phyloP scores from a whole-genome alignment of 2,329 filamentous ascomycete species.

The Colletotrichum shisoi region DNA sequence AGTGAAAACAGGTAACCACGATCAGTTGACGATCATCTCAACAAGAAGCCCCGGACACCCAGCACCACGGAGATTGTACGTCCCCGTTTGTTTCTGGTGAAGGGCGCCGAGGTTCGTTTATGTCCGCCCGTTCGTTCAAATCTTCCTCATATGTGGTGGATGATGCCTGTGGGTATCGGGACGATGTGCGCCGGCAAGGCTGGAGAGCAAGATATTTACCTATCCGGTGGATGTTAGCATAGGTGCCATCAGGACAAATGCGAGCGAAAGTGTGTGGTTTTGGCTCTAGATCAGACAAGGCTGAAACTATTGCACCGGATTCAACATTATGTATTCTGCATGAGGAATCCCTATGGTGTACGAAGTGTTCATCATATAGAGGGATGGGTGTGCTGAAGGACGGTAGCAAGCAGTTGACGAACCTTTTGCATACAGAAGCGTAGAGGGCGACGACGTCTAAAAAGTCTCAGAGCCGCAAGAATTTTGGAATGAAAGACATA shows the following conservation, averaged over 20 bases:
- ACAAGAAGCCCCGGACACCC: conserved; percentile 64
- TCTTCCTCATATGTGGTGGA: conserved; percentile 62
- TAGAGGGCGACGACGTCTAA: conserved; percentile 53
- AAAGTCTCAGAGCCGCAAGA: conserved; percentile 47
- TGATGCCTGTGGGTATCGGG: conserved; percentile 39
- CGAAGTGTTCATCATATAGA: conserved; percentile 67
- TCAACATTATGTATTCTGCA: conserved; percentile 72
- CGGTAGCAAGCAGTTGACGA: background rate
- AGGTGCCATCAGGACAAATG: conserved; percentile 37
- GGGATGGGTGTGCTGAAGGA: conserved; percentile 19
- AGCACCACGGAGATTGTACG: conserved; percentile 69
- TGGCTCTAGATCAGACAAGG: conserved; percentile 68
- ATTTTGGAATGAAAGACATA: background rate
- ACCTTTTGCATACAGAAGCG: conserved; percentile 28
- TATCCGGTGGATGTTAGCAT: conserved; percentile 53
- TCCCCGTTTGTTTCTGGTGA: conserved; percentile 62
- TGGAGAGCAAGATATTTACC: conserved; percentile 49
- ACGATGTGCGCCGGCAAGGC: conserved; percentile 29
- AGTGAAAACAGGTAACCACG: conserved; percentile 45
- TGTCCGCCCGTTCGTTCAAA: conserved; percentile 76
- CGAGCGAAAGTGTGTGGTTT: conserved; percentile 42
- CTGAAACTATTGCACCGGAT: conserved; percentile 69
- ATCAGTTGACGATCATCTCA: conserved; percentile 73
- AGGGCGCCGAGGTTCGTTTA: conserved; percentile 63
- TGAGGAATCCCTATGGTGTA: conserved; percentile 73